Evolutionary conservation across 805 yeast genomes (phyloP).

Genomic region (Schizosaccharomyces octosporus): DNA sequence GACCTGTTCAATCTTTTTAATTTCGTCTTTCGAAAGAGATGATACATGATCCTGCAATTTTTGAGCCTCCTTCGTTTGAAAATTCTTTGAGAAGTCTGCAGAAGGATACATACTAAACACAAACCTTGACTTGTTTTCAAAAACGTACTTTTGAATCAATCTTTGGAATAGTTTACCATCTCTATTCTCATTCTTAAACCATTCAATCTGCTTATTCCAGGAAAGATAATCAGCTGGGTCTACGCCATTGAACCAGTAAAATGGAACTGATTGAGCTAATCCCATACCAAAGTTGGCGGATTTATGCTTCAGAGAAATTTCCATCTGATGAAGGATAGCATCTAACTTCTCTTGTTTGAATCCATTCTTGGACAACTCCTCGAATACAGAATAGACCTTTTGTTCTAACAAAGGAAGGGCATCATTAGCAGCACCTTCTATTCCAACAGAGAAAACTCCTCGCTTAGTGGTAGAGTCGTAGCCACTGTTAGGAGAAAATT

Average conservation of each 20-base stretch:
- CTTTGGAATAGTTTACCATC: constrained; percentile 37
- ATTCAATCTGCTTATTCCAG: constrained; percentile 32
- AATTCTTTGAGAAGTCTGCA: constrained; percentile 24
- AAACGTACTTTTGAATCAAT: constrained; percentile 28
- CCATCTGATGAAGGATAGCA: constrained; percentile 73
- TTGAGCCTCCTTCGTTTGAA: constrained; percentile 30
- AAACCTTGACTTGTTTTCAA: constrained; percentile 30
- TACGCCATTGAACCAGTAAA: constrained; percentile 64
- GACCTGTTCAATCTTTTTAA: constrained; percentile 29
- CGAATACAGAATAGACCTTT: constrained; percentile 24
- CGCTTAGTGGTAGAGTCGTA: constrained; percentile 57
- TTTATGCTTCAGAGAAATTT: constrained; percentile 59
- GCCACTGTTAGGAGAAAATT: constrained; percentile 71
- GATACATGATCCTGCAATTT: constrained; percentile 24
- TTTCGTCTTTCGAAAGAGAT: constrained; percentile 29
- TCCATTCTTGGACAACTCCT: constrained; percentile 19
- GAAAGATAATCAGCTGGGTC: constrained; percentile 49
- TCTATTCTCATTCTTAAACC: constrained; percentile 37
- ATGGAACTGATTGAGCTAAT: constrained; percentile 44
- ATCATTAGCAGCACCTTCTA: constrained; percentile 41
- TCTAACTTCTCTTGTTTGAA: constrained; percentile 41
- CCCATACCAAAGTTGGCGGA: constrained; percentile 76
- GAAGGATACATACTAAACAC: constrained; percentile 57
- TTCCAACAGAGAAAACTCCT: constrained; percentile 60
- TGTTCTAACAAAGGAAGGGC: constrained; percentile 23